Percentiles rank a stretch among this genome's conserved stretches.
Conservation (phyloP, 1,139 yeast genomes). For the Meyerozyma guilliermondii region DNA sequence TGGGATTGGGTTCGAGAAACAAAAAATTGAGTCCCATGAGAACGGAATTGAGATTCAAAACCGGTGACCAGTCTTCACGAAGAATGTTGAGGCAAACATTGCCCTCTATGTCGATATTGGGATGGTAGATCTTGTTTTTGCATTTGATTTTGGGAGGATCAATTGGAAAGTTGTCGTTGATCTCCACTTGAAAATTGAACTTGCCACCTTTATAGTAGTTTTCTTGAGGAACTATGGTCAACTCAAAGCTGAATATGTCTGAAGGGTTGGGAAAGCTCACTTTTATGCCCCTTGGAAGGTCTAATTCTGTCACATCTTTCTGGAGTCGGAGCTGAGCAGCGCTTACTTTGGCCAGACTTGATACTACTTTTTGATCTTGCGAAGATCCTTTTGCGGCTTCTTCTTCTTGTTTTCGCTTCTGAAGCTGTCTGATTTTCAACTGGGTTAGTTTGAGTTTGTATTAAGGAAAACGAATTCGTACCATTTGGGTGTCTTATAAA, state of each 20-base stretch:
- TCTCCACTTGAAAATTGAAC: slow-evolving; percentile 60
- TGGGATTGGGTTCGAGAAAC: slow-evolving; percentile 86
- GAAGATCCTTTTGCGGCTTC: slow-evolving; percentile 16
- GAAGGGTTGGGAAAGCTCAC: slow-evolving; percentile 52
- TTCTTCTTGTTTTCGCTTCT: slow-evolving; percentile 51
- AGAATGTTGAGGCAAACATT: slow-evolving; percentile 87
- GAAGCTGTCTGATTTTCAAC: slow-evolving; percentile 58
- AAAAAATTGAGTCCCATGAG: slow-evolving; percentile 82
- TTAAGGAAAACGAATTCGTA: background rate
- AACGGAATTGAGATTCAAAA: slow-evolving; percentile 73
- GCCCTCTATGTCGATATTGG: slow-evolving; percentile 87
- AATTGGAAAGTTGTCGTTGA: slow-evolving; percentile 78
- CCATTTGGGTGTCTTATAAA: background rate
- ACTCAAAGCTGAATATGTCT: slow-evolving; percentile 56
- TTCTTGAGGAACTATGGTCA: slow-evolving; percentile 66
- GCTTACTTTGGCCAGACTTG: slow-evolving; percentile 22
- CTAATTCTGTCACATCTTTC: slow-evolving; percentile 65
- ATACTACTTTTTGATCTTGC: slow-evolving; percentile 6
- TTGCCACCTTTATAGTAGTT: slow-evolving; percentile 73
- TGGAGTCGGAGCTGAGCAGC: slow-evolving; percentile 54
- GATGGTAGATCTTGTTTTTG: slow-evolving; percentile 74
- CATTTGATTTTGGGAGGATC: slow-evolving; percentile 88
- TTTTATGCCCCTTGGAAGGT: slow-evolving; percentile 60
- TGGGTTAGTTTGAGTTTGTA: slow-evolving; percentile 6
- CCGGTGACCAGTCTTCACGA: slow-evolving; percentile 97